Evolutionary conservation across 441 rosid genomes (phyloP).

Genomic region (Cnidoscolus chayamansa): DNA sequence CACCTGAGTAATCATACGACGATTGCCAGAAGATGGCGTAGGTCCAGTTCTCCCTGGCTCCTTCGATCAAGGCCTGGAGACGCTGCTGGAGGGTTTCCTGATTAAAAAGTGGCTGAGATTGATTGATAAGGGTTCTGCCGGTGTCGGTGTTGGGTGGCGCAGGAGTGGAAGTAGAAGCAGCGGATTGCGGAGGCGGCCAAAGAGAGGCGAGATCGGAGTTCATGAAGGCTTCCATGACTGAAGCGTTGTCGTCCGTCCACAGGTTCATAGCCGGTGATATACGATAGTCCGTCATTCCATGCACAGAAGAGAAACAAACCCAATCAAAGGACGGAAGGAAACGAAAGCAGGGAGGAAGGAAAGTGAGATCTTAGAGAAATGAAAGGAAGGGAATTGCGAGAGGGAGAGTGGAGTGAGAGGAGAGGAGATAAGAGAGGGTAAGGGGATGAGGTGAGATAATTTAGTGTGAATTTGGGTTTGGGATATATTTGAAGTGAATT

Average conservation of each 20-base stretch:
- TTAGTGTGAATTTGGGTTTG: conserved; percentile 35
- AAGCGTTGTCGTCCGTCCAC: conserved; percentile 74
- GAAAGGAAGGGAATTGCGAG: background rate
- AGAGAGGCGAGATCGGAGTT: conserved; percentile 61
- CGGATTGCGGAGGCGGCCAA: conserved; percentile 59
- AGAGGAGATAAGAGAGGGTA: background rate
- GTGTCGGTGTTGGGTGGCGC: conserved; percentile 24
- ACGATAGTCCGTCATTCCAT: conserved; percentile 54
- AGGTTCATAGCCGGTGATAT: conserved; percentile 61
- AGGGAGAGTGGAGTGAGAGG: background rate
- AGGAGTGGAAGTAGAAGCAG: conserved; percentile 34
- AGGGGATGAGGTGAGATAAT: background rate
- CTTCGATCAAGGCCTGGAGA: conserved; percentile 77
- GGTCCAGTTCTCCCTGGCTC: conserved; percentile 71
- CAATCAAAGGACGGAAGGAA: background rate
- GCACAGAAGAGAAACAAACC: background rate
- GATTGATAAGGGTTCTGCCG: conserved; percentile 4
- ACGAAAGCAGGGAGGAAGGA: background rate
- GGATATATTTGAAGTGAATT: conserved; percentile 43
- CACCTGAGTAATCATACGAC: conserved; percentile 53
- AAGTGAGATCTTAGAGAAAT: background rate
- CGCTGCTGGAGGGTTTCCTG: conserved; percentile 92
- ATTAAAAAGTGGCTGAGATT: conserved; percentile 38
- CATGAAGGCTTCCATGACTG: conserved; percentile 93
- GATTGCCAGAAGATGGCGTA: conserved; percentile 98